Evolutionary conservation across 192 early-diverging fungal species (phyloP), one percentile per base, ranked within the genome.

Genomic region (Geranomyces michiganensis): DNA sequence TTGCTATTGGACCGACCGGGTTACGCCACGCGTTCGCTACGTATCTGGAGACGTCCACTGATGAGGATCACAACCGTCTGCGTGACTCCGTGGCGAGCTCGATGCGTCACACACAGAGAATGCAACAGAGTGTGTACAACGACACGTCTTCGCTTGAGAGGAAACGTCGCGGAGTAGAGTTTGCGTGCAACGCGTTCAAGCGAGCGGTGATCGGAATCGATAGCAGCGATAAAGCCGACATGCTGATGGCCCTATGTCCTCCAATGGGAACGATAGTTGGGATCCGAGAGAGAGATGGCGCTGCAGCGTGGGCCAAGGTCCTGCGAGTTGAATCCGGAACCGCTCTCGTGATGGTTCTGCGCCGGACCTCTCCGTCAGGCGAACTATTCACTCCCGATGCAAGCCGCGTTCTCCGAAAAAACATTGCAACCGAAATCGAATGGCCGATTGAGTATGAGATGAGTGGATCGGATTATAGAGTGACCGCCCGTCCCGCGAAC

Each of bases 121-220:
- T 67, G 6, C 65, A 67, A 47, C 65, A 67, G 65, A 26, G 27
- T 24, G 51, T 55, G 48, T 67, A 67, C 65, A 67, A 67, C 47
- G 32, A 67, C 27, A 32, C 29, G 5, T 30, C 27, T 14, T 32
- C 46, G 4, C 1, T 67, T 33, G 49, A 67, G 27, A 10, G 65
- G 51, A 67, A 67, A 27, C 45, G 49, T 1, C 49, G 51, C 49
- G 49, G 24, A 3, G 65, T 67, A 1, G 65, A 67, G 21, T 67
- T 67, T 51, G 65, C 65, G 4, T 53, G 26, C 3, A 1, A 55
- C 5, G 33, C 32, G 5, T 67, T 67, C 49, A 67, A 53, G 65
- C 3, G 27, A 30, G 51, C 51, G 3, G 65, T 67, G 5, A 41
- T 67, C 32, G n/a, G n/a, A n/a, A n/a, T n/a, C n/a, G n/a, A n/a